Percentiles rank a stretch among this genome's conserved stretches.
Conservation (phyloP, 192 early-diverging fungal species). For the Phlyctochytrium arcticum region DNA sequence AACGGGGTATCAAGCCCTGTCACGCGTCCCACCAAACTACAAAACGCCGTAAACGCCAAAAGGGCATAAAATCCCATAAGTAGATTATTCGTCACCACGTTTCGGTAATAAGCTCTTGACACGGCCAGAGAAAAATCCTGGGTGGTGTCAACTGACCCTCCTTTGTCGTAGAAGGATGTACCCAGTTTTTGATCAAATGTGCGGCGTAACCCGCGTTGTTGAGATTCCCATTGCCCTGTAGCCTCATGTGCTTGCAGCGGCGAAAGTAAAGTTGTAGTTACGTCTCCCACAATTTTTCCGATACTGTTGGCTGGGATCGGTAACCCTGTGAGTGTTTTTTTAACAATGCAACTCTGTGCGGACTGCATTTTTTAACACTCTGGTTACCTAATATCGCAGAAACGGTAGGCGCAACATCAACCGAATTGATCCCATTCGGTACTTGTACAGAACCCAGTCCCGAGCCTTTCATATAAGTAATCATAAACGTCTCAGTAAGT, state of each 20-base stretch:
- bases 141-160: not conserved
- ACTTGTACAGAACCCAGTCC: not conserved
- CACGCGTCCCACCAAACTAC: not conserved
- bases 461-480: not conserved
- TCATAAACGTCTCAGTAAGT: not conserved
- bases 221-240: not conserved
- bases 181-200: not conserved
- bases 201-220: not conserved
- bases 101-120: not conserved
- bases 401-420: constrained; percentile 4
- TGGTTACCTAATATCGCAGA: not conserved
- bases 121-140: not conserved
- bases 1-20: not conserved
- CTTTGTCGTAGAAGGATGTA: not conserved
- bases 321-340: not conserved
- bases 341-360: too few relatives aligned
- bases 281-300: not conserved
- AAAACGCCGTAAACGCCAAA: not conserved
- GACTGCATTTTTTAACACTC: not conserved
- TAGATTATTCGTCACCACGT: not conserved
- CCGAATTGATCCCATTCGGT: not conserved
- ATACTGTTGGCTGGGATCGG: not conserved
- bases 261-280: not conserved
- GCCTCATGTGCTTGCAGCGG: not conserved
- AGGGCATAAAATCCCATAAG: not conserved